phyloP scores from a whole-genome alignment of 352 stramenopile genomes.

The Pythium dissotocum region DNA sequence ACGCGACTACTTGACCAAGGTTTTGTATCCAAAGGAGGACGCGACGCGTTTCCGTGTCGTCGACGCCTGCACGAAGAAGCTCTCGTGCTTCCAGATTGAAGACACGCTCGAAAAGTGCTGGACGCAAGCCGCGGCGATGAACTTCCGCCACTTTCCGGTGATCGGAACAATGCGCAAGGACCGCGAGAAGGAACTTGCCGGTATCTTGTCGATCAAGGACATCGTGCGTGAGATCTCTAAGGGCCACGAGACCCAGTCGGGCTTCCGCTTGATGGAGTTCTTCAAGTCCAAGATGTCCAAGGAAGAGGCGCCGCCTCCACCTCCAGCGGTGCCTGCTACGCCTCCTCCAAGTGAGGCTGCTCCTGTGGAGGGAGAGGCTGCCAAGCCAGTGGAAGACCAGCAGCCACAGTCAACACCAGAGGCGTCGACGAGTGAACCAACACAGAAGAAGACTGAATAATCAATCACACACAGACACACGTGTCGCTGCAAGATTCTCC shows the following conservation, averaged over 20 bases:
- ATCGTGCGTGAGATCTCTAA: conserved; percentile 86
- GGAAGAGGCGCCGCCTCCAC: conserved; percentile 33
- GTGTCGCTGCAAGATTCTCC: too few species aligned
- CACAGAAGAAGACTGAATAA: conserved; percentile 11
- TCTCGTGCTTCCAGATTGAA: conserved; percentile 68
- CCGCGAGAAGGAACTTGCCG: conserved; percentile 78
- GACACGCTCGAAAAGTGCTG: conserved; percentile 82
- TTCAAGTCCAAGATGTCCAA: conserved; percentile 81
- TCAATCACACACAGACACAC: too few species aligned
- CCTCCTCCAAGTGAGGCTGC: conserved; percentile 2
- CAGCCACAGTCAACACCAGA: conserved; percentile 18
- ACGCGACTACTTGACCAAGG: conserved; percentile 82
- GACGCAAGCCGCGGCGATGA: conserved; percentile 58
- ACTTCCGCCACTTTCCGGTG: conserved; percentile 85
- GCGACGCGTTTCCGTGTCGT: conserved; percentile 49
- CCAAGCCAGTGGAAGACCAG: conserved; percentile 1
- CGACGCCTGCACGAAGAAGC: conserved; percentile 62
- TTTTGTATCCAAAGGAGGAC: conserved; percentile 72
- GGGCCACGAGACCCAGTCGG: conserved; percentile 64
- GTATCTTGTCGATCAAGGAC: conserved; percentile 85
- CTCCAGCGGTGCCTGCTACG: conserved; percentile 6
- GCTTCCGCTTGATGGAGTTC: conserved; percentile 85
- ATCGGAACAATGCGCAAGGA: conserved; percentile 73
- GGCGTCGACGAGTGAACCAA: conserved; percentile 17
- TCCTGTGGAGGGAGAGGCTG: neutral